Evolutionary conservation across 768 basidiomycete species (phyloP).

Genomic region (Boletellus emodensis): DNA sequence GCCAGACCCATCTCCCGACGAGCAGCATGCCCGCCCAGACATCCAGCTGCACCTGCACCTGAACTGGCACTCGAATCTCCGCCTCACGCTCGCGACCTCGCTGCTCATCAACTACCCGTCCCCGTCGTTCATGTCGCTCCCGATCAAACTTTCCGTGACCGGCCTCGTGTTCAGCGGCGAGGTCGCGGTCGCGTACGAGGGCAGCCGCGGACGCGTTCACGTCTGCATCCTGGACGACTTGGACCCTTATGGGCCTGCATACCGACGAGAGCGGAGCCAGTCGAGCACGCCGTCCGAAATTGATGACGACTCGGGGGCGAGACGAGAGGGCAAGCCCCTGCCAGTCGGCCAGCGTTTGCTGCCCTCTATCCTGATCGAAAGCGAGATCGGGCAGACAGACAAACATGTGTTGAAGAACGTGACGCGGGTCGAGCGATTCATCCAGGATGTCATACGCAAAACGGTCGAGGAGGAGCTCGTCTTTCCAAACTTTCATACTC

Average conservation of each 20-base stretch:
- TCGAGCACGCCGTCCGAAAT: conserved; percentile 56
- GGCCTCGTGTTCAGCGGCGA: conserved; percentile 85
- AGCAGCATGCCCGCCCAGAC: conserved; percentile 45
- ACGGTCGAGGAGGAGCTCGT: conserved; percentile 95
- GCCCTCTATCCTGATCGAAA: conserved; percentile 87
- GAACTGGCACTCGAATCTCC: conserved; percentile 83
- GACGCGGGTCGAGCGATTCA: conserved; percentile 90
- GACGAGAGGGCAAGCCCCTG: conserved; percentile 57
- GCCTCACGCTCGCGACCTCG: conserved; percentile 86
- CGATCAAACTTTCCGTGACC: conserved; percentile 89
- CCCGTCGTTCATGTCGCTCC: conserved; percentile 93
- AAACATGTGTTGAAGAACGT: conserved; percentile 96
- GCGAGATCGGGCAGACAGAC: conserved; percentile 93
- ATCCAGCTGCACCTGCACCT: conserved; percentile 87
- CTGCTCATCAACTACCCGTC: conserved; percentile 97
- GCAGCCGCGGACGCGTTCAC: conserved; percentile 75
- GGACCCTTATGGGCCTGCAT: conserved; percentile 78
- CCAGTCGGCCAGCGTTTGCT: conserved; percentile 81
- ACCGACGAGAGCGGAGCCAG: conserved; percentile 45
- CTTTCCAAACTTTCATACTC: conserved; percentile 92
- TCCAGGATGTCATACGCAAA: conserved; percentile 92
- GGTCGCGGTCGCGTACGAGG: conserved; percentile 89
- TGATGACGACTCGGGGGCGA: conserved; percentile 52
- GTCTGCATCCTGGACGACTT: conserved; percentile 85
- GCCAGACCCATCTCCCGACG: conserved; percentile 17